Base-by-base conservation (phyloP, 2,329 filamentous ascomycete species). In the Teratosphaeria gauchensis region DNA sequence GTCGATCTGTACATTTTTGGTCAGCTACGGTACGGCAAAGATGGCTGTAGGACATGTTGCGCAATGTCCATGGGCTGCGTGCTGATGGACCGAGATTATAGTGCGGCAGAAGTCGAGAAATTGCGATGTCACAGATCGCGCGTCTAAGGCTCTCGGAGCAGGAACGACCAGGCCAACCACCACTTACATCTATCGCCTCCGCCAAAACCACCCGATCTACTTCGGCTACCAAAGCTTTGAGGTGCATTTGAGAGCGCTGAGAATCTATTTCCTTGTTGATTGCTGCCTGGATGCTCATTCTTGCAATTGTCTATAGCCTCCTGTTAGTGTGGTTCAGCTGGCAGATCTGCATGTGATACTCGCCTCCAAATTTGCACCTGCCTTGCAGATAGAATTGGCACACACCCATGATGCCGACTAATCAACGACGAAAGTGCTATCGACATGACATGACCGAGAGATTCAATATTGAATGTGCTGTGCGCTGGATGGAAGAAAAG, bases 351-450 rank as follows among this genome's bases (percentile, higher is more conserved):
- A 19, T 31, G 38, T 84, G 81, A 58, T 84, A 81, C 24, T 16
- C 76, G 86, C 85, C 77, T 74, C 86, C 86, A 69, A 81, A 84
- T 67, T 76, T 82, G 76, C 87, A 90, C 62, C 77, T 78, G 51
- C 85, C 85, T 69, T 85, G 79, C 69, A 81, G 80, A 68, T 79
- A 90, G 71, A 82, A 89, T 63, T 73, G 80, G 76, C 87, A 90
- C 58, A 87, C 69, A 32, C 42, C 31, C 55, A 28, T 38, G 28
- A 21, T 24, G 32, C 33, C 54, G 31, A 7, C 7, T 14, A 16
- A 19, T 21, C n/a, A 48, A 8, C 8, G 42, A n/a, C 28, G 24
- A 31, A 2, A 31, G 19, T 53, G 21, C 51, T 31, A 53, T 33
- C 14, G 51, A 21, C 16, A 24, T 30, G 55, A 35, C 38, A 57